Evolutionary conservation across 331 rosid genomes (phyloP), one percentile per base, ranked within the genome.

Genomic region (Quercus phellos): DNA sequence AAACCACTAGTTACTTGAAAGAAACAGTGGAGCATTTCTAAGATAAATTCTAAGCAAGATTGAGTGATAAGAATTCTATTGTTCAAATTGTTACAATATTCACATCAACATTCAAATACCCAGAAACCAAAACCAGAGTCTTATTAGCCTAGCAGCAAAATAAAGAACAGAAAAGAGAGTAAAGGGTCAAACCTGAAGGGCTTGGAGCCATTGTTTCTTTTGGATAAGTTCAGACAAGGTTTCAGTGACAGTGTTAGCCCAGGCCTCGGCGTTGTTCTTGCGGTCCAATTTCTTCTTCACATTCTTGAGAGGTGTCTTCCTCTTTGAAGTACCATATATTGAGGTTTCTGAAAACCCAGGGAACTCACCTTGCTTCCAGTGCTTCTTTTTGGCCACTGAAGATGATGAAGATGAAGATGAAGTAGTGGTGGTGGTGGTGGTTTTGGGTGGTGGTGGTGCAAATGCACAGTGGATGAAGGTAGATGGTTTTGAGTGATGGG

Each of bases 161-260:
- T 3, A 58, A 42, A 26, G 26, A 67, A 1, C 6, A 6, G n/a
- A 9, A 10, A 70, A 69, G 11, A 16, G 59, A 79, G 34, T n/a
- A 56, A 19, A 27, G 42, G 71, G n/a, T 38, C 43, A 21, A 26
- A 93, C 99, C 99, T 95, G 80, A 38, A 95, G 93, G 24, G 99
- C 97, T 84, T 89, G 97, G 77, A 88, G 83, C 99, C 99, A 95
- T 16, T 89, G 93, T 74, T 93, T 95, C 55, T 93, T 95, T 17
- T 85, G 82, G 64, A 95, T 82, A 67, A 78, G 79, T 29, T 91
- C 93, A 1, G 87, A 86, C 50, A 95, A 83, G 85, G 94, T 78
- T 80, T 95, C 98, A 3, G 99, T 91, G 78, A 95, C 98, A 76
- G 99, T 95, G 82, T 78, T 90, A 80, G 70, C 98, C 99, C 96